phyloP scores from a whole-genome alignment of 208 protist species.

The Endotrypanum monterogeii region DNA sequence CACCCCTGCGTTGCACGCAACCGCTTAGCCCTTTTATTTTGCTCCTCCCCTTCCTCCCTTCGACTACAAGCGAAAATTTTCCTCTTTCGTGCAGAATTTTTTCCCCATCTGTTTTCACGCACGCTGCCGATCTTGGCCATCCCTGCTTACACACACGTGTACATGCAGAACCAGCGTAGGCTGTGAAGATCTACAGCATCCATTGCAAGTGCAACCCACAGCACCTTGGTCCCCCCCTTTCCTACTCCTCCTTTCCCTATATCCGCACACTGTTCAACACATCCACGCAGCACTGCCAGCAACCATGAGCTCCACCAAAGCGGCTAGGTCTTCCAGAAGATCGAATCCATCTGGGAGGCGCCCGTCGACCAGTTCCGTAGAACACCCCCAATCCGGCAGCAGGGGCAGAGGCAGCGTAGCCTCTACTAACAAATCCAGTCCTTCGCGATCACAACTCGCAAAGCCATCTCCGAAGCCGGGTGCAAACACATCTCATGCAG shows the following conservation, averaged over 20 bases:
- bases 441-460: not conserved
- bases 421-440: not conserved
- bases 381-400: slow-evolving; percentile 3
- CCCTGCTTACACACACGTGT: not conserved
- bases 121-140: not conserved
- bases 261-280: not conserved
- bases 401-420: not conserved
- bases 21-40: too few species aligned
- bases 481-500: not conserved
- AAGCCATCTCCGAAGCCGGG: slow-evolving; percentile 10
- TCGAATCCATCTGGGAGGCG: slow-evolving; percentile 12
- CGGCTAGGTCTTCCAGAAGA: slow-evolving; percentile 11
- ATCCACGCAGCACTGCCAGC: not conserved
- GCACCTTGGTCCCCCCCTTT: not conserved
- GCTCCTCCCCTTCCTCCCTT: not conserved
- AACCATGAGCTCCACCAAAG: slow-evolving; percentile 5
- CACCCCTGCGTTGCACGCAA: too few species aligned
- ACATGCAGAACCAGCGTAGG: not conserved
- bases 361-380: slow-evolving; percentile 15
- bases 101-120: too few species aligned
- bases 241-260: too few species aligned
- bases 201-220: not conserved
- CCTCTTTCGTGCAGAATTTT: not conserved
- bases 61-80: too few species aligned
- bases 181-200: not conserved